Evolutionary conservation across 495 filamentous ascomycete genomes (phyloP), one percentile per base, ranked within the genome.

Genomic region (Daldinia decipiens): DNA sequence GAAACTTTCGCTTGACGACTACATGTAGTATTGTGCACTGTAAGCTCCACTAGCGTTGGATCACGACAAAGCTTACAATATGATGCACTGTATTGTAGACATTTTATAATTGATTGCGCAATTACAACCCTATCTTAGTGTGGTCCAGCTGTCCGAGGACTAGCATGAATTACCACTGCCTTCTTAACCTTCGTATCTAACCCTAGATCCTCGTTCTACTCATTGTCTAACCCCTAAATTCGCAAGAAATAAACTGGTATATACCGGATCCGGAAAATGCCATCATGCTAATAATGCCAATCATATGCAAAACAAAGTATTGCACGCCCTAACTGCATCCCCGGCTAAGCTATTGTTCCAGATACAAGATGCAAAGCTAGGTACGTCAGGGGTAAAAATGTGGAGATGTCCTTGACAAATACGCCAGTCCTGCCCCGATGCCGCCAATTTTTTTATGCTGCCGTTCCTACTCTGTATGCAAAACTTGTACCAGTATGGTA

Each of bases 191-290:
- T 51, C n/a, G 15, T 62, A 11, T 63, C 4, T 8, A 15, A 34
- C 45, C 26, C 36, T 36, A 27, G 26, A 32, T 29, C 61, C 24
- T 43, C 38, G 17, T 63, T 47, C 62, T 57, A 58, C 52, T 53
- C 36, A 31, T 53, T 29, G 29, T 26, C 29, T 12, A 34, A 17
- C 43, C 47, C 32, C 9, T 24, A 43, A 52, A 47, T 13, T 51
- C 13, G 36, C 31, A 32, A 57, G 62, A 40, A 56, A 62, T 60
- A 47, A 64, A 43, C 40, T 72, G 70, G 65, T 72, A 72, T 72
- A 72, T 68, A 72, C 70, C 70, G 65, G 51, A 60, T 68, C 70
- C 70, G 61, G 65, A 68, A 72, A 72, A 72, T 72, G 70, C 70
- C 47, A 72, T 53, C 50, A 56, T 34, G 17, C 27, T 15, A 64